A percentile compares a stretch with the other conserved stretches of the same genome.
Evolutionary conservation across 2,329 filamentous ascomycete genomes (phyloP).

Genomic region (Alternaria burnsii): DNA sequence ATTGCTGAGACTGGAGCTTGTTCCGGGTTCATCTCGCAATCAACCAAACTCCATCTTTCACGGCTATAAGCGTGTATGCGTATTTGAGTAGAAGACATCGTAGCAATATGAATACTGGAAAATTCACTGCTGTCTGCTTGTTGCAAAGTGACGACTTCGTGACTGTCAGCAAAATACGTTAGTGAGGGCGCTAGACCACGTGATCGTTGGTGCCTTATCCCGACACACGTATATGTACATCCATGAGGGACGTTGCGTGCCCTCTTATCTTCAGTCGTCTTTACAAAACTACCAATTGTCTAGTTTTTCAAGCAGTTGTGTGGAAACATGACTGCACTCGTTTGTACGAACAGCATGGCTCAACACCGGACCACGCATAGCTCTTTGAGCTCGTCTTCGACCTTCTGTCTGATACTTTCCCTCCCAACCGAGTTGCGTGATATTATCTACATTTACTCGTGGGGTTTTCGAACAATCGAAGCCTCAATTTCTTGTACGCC

Average conservation of each 20-base stretch:
- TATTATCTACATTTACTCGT: background rate
- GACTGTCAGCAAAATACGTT: background rate
- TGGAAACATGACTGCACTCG: background rate
- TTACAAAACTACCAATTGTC: background rate
- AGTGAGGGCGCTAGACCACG: background rate
- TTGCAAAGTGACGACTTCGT: background rate
- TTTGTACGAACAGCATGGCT: background rate
- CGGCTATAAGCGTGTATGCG: slow-evolving; percentile 15
- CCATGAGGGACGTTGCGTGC: background rate
- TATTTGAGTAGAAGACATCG: slow-evolving; percentile 14
- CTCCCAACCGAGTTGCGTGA: background rate
- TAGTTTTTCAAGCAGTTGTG: background rate
- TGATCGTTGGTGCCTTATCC: background rate
- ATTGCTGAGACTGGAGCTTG: slow-evolving; percentile 8
- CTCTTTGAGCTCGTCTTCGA: background rate
- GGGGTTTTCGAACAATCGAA: background rate
- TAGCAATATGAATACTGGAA: slow-evolving; percentile 18
- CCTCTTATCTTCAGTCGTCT: background rate
- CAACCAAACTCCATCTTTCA: slow-evolving; percentile 5
- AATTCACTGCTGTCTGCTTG: background rate
- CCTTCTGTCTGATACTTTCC: background rate
- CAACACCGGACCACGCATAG: background rate
- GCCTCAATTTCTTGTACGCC: background rate
- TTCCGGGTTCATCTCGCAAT: slow-evolving; percentile 1
- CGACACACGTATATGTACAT: background rate